phyloP scores from a whole-genome alignment of 305 asterid species.

The Solanum hybrid region DNA sequence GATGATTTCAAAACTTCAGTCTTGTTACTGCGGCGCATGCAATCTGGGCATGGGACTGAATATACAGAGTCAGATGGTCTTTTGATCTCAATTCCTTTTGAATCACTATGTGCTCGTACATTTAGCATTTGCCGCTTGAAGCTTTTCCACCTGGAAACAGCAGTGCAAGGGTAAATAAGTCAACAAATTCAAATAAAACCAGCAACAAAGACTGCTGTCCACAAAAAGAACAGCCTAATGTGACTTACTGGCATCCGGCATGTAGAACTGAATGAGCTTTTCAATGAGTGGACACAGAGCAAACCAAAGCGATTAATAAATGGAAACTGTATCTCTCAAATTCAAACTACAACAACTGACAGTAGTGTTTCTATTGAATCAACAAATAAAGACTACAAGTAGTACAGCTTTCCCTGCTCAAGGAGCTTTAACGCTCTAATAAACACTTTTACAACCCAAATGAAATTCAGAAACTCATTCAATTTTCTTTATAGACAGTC shows the following conservation, averaged over 20 bases:
- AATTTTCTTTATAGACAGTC: not conserved
- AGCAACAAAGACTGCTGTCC: not conserved
- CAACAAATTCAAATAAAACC: not conserved
- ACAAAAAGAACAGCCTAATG: not conserved
- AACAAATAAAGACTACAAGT: not conserved
- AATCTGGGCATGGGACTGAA: slow-evolving; percentile 89
- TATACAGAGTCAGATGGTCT: slow-evolving; percentile 79
- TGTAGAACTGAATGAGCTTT: not conserved
- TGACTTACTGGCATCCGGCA: not conserved
- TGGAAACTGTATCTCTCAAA: not conserved
- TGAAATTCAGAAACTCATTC: not conserved
- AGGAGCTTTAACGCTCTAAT: not conserved
- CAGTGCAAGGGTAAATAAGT: not conserved
- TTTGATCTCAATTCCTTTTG: slow-evolving; percentile 79
- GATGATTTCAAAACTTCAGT: slow-evolving; percentile 47
- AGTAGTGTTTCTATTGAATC: not conserved
- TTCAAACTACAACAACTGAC: not conserved
- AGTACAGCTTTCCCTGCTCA: not conserved
- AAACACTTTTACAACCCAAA: not conserved
- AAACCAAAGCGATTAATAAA: not conserved
- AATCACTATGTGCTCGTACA: slow-evolving; percentile 76
- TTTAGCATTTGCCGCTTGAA: slow-evolving; percentile 82
- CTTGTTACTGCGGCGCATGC: slow-evolving; percentile 79
- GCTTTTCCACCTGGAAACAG: slow-evolving; percentile 68
- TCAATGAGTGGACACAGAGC: not conserved